These are phyloP conservation scores for Exserohilum rostratum DNA, from an alignment of 2,329 filamentous ascomycete genomes.

Conservation along the genomic window DNA sequence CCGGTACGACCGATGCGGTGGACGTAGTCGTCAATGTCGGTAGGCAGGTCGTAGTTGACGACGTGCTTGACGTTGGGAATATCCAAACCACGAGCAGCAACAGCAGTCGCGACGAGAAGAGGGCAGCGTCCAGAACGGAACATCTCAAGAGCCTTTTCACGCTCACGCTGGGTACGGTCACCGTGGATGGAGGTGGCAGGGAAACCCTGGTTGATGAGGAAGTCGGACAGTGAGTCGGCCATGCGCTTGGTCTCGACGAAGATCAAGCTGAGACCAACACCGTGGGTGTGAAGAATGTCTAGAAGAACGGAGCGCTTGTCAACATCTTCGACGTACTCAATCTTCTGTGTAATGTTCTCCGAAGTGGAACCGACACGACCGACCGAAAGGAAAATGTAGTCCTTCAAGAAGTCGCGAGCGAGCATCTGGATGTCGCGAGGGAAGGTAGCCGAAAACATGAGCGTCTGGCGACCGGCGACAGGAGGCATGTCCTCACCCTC, in stretches of 20 bases:
- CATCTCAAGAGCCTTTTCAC: conserved; percentile 96
- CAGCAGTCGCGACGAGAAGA: conserved; percentile 94
- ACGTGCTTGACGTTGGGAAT: conserved; percentile 97
- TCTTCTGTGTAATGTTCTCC: conserved; percentile 99
- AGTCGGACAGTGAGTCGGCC: conserved; percentile 97
- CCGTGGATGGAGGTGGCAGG: conserved; percentile 98
- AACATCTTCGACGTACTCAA: conserved; percentile 94
- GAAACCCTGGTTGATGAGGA: conserved; percentile 98
- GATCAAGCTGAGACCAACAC: conserved; percentile 86
- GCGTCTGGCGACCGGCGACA: conserved; percentile 85
- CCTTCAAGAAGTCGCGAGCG: conserved; percentile 96
- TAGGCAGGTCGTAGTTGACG: conserved; percentile 99
- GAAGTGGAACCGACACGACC: conserved; percentile 98
- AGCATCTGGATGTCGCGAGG: conserved; percentile 99
- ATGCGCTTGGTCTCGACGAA: conserved; percentile 99
- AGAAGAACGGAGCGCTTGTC: conserved; percentile 98
- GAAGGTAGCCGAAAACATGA: conserved; percentile 99
- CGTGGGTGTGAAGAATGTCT: conserved; percentile 95
- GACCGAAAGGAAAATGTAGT: conserved; percentile 98
- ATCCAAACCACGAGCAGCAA: conserved; percentile 85
- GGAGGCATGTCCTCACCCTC: conserved; percentile 97
- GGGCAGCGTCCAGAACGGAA: conserved; percentile 96
- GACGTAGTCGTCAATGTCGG: conserved; percentile 98
- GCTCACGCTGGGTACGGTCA: conserved; percentile 97
- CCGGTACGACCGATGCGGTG: conserved; percentile 99